Evolutionary conservation across 129 eudicot genomes (phyloP), one percentile per base, ranked within the genome.

Genomic region (Dittrichia graveolens): DNA sequence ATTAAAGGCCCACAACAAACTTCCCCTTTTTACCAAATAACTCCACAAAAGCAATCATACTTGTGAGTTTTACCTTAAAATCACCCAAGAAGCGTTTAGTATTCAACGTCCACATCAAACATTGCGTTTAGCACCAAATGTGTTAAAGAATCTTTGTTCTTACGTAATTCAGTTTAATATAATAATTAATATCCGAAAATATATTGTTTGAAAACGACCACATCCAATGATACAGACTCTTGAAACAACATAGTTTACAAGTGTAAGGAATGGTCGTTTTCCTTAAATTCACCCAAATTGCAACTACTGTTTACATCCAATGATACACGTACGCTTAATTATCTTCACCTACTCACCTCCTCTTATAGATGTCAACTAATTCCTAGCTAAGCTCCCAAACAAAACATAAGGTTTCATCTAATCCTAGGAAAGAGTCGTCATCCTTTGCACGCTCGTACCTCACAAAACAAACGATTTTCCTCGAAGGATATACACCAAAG

Each of bases 1-100:
- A 76, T 63, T 58, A 65, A 78, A 82, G 79, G 75, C 81, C 83
- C 91, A 83, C 85, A 82, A 76, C 87, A 65, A 82, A 76, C 73
- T 76, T 69, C 78, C 82, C 59, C 57, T 66, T 77, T 72, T 24
- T 35, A 60, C 4, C 69, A 40, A 44, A 58, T 67, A 57, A 59
- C 61, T 57, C 61, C 81, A 77, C 71, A 61, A 49, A 75, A 77
- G 71, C 59, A 50, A 78, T 71, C 44, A 78, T 71, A 42, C 40
- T 78, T 53, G 45, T 61, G 41, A 18, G 41, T 69, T 77, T 40
- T 61, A 16, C 76, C 65, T 41, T 12, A 24, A 68, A 19, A 48
- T 71, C 1, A 24, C 31, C 31, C 31, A 24, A 0, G 31, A 24
- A 24, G 31, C 31, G 1, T 24, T 70, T 71, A 44, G 12, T 11